Evolutionary conservation across 345 rosid species (phyloP).

Genomic region (Sisymbrium irio): DNA sequence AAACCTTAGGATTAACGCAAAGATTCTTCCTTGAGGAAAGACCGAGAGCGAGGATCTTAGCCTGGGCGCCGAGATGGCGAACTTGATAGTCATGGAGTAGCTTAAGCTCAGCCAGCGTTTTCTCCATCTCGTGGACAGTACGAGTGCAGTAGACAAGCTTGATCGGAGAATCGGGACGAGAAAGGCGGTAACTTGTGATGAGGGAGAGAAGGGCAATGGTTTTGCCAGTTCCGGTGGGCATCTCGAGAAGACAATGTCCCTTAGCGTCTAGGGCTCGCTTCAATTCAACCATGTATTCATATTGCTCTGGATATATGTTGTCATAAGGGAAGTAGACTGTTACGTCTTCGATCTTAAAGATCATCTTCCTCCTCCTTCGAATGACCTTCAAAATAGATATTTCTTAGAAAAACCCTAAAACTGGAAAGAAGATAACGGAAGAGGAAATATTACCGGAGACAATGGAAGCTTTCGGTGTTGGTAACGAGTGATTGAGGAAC

Average conservation of each 20-base stretch:
- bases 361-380: slow-evolving; percentile 45
- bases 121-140: slow-evolving; percentile 99
- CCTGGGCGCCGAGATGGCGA: slow-evolving; percentile 61
- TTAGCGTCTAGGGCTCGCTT: slow-evolving; percentile 93
- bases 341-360: slow-evolving; percentile 84
- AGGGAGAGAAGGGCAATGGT: slow-evolving; percentile 93
- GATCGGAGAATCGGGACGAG: slow-evolving; percentile 61
- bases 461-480: neutral
- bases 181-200: slow-evolving; percentile 80
- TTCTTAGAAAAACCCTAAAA: no score
- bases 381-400: no score
- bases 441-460: neutral
- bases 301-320: slow-evolving; percentile 91
- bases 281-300: slow-evolving; percentile 88
- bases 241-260: slow-evolving; percentile 97
- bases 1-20: slow-evolving; percentile 71
- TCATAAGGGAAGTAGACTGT: slow-evolving; percentile 92
- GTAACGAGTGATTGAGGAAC: neutral
- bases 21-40: slow-evolving; percentile 88
- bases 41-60: slow-evolving; percentile 76
- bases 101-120: slow-evolving; percentile 85
- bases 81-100: slow-evolving; percentile 71
- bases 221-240: slow-evolving; percentile 99
- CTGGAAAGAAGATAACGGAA: no score
- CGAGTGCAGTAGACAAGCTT: slow-evolving; percentile 96